Conservation (phyloP, 768 basidiomycete genomes). For the Mycena filopes region DNA sequence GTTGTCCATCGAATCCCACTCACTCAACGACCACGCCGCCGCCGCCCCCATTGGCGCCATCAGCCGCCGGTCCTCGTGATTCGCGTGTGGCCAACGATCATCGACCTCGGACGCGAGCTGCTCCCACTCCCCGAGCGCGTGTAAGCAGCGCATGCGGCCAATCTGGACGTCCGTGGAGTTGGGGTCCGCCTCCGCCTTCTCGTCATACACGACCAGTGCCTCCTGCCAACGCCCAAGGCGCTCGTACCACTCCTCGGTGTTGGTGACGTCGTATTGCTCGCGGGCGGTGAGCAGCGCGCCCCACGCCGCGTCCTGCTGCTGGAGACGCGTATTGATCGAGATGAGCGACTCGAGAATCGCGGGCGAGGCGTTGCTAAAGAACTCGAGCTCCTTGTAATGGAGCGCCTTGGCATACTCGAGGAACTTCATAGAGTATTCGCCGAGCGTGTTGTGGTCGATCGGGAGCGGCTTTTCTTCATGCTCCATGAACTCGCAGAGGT, state of each 20-base stretch:
- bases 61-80: conserved; percentile 84
- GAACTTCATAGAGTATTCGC: conserved; percentile 93
- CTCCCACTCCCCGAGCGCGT: conserved; percentile 99
- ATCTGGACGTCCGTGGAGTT: conserved; percentile 82
- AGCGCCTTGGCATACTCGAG: conserved; percentile 97
- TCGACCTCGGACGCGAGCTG: conserved; percentile 87
- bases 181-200: conserved; percentile 78
- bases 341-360: conserved; percentile 95
- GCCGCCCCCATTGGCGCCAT: conserved; percentile 98
- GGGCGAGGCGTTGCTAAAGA: conserved; percentile 91
- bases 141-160: conserved; percentile 96
- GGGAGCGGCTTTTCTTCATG: conserved; percentile 97
- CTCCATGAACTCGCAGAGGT: conserved; percentile 98
- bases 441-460: conserved; percentile 92
- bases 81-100: conserved; percentile 87
- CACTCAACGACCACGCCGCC: conserved; percentile 95
- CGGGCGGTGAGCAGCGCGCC: conserved; percentile 92
- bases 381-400: conserved; percentile 98
- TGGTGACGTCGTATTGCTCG: conserved; percentile 89
- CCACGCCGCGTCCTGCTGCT: conserved; percentile 98
- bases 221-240: conserved; percentile 97
- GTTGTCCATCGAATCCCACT: conserved; percentile 99
- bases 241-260: conserved; percentile 99
- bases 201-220: conserved; percentile 86
- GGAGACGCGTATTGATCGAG: conserved; percentile 94